A percentile compares a stretch with the other conserved stretches of the same genome.
Conservation (phyloP, 306 rosid species). For the Cicer arietinum region DNA sequence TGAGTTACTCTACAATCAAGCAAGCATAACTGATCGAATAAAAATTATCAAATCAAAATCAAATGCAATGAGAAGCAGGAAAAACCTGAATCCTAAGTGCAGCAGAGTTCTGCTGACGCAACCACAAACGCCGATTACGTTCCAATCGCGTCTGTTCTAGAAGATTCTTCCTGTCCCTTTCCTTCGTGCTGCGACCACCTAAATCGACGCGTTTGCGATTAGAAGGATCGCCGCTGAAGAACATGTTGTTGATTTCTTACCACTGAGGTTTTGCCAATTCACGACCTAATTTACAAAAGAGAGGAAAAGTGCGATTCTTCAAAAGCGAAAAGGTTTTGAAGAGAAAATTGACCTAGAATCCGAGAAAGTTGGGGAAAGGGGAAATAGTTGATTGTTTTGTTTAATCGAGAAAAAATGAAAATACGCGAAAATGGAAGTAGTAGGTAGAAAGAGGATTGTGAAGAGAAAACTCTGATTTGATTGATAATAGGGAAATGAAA, state of each 20-base stretch:
- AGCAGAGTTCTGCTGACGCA: slow-evolving; percentile 75
- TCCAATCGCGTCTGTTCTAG: slow-evolving; percentile 89
- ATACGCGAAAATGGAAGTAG: background rate
- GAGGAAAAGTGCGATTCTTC: slow-evolving; percentile 21
- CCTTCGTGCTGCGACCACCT: slow-evolving; percentile 93
- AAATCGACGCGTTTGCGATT: slow-evolving; percentile 94
- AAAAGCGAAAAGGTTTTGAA: slow-evolving; percentile 7
- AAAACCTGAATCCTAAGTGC: slow-evolving; percentile 82
- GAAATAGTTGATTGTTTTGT: background rate
- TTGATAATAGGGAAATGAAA: background rate
- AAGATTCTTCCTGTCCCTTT: slow-evolving; percentile 87
- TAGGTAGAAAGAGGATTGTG: slow-evolving; percentile 26
- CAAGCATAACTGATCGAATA: background rate
- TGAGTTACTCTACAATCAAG: background rate
- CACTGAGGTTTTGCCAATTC: slow-evolving; percentile 34
- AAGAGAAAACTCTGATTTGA: slow-evolving; percentile 1
- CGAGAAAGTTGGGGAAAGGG: slow-evolving; percentile 23
- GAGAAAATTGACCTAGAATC: slow-evolving; percentile 44
- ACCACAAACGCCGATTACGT: slow-evolving; percentile 71
- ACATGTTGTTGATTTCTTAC: slow-evolving; percentile 55
- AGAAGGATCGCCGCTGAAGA: slow-evolving; percentile 93
- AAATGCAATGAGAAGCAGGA: slow-evolving; percentile 13
- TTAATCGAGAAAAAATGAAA: background rate
- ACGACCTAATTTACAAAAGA: slow-evolving; percentile 39
- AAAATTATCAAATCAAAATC: slow-evolving; percentile 6